These are phyloP conservation scores for Calonectria fujianensis DNA, from an alignment of 2,329 filamentous ascomycete species.

Conservation along the genomic window DNA sequence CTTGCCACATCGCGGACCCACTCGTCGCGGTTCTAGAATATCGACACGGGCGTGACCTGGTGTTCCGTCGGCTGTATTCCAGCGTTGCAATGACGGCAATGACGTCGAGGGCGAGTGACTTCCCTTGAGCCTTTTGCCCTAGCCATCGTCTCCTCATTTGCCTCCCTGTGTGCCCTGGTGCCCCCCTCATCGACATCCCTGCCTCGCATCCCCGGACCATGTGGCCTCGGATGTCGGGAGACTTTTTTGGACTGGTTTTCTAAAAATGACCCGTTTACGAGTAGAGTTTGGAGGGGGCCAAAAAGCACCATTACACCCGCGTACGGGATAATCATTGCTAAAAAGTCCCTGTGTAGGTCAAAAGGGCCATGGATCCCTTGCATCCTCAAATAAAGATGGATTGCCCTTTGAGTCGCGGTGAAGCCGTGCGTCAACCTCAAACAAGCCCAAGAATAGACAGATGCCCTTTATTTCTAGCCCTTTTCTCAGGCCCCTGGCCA, in stretches of 20 bases:
- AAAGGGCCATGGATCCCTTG: too few species aligned
- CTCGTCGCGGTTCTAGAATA: slow-evolving; percentile 14
- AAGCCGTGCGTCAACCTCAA: neutral
- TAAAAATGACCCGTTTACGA: slow-evolving; percentile 1
- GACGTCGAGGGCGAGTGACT: neutral
- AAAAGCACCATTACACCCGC: slow-evolving; percentile 14
- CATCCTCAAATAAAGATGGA: neutral
- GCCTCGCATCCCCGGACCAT: slow-evolving; percentile 13
- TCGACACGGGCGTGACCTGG: neutral
- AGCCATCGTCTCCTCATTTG: neutral
- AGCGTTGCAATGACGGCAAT: neutral
- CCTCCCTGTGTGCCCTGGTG: neutral
- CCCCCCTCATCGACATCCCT: neutral
- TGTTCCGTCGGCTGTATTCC: neutral
- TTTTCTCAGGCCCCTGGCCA: neutral
- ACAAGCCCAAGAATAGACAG: slow-evolving; percentile 7
- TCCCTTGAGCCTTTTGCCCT: neutral
- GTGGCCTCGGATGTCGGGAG: slow-evolving; percentile 19
- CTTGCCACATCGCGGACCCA: neutral
- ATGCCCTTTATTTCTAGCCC: neutral
- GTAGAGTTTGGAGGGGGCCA: neutral
- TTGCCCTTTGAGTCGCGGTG: neutral
- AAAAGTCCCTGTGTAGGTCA: neutral
- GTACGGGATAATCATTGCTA: neutral
- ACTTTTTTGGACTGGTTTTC: neutral